Evolutionary conservation across 345 rosid species (phyloP).

Genomic region (Pugionium dolabratum): DNA sequence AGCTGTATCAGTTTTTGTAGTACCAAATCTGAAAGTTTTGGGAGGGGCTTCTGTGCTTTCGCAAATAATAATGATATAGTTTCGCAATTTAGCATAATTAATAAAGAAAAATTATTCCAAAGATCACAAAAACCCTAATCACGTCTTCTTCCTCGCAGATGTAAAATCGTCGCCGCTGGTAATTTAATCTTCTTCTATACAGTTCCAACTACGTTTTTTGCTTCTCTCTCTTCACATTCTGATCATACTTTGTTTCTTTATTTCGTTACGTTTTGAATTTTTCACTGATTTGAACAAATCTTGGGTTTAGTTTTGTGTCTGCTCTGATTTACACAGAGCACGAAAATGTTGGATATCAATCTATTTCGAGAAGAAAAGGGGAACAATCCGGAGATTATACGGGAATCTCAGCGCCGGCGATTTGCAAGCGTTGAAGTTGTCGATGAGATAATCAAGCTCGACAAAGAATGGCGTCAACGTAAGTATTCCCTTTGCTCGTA

Average conservation of each 20-base stretch:
- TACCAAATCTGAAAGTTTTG: too few species aligned
- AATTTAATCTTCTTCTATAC: not conserved
- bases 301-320: not conserved
- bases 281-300: not conserved
- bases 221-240: not conserved
- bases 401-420: constrained; percentile 79
- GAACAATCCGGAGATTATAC: constrained; percentile 64
- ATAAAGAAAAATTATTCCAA: not conserved
- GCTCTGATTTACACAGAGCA: constrained; percentile 1
- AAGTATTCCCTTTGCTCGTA: constrained; percentile 13
- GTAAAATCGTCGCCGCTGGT: not conserved
- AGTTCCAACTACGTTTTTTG: not conserved
- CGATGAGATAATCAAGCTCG: constrained; percentile 71
- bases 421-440: constrained; percentile 62
- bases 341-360: constrained; percentile 73
- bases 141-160: not conserved
- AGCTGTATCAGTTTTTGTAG: too few species aligned
- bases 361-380: constrained; percentile 77
- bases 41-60: too few species aligned
- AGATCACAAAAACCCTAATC: constrained; percentile 13
- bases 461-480: constrained; percentile 84
- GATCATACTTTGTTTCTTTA: not conserved
- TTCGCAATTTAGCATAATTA: not conserved
- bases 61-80: too few species aligned
- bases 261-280: not conserved